Evolutionary conservation across 1,284 basidiomycete species (phyloP).

Genomic region (Termitomyces sp.): DNA sequence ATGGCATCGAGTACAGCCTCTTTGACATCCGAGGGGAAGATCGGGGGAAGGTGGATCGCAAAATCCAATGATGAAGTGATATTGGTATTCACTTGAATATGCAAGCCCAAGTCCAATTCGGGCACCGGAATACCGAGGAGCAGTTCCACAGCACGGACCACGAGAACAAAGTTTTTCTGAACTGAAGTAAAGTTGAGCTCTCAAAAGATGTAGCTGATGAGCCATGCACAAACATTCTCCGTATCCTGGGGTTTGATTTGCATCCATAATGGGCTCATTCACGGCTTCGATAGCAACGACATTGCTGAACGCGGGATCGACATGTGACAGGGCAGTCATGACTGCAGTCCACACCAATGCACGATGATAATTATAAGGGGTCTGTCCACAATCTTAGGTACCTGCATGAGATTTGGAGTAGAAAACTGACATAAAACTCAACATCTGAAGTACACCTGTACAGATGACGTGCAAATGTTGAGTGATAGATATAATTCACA

Average conservation of each 20-base stretch:
- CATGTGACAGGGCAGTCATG: conserved; percentile 66
- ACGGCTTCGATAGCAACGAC: conserved; percentile 72
- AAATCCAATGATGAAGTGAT: conserved; percentile 37
- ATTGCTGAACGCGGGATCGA: conserved; percentile 58
- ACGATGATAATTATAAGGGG: conserved; percentile 63
- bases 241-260: conserved; percentile 56
- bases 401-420: neutral
- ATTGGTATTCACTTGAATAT: conserved; percentile 25
- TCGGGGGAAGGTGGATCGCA: conserved; percentile 22
- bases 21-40: conserved; percentile 40
- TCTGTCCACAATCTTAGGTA: conserved; percentile 33
- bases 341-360: conserved; percentile 74
- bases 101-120: neutral
- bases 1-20: conserved; percentile 40
- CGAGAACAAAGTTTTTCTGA: conserved; percentile 65
- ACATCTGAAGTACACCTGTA: conserved; percentile 58
- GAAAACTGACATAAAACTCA: conserved; percentile 58
- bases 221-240: conserved; percentile 49
- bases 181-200: conserved; percentile 33
- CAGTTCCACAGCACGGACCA: conserved; percentile 59
- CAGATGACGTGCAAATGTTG: neutral
- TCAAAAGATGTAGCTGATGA: neutral
- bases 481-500: neutral
- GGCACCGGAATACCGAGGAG: conserved; percentile 47
- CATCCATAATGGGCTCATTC: conserved; percentile 73